A percentile compares a stretch with the other conserved stretches of the same genome.
These are phyloP conservation scores for Bullera alba DNA, from an alignment of 768 basidiomycete genomes.

Conservation along the genomic window DNA sequence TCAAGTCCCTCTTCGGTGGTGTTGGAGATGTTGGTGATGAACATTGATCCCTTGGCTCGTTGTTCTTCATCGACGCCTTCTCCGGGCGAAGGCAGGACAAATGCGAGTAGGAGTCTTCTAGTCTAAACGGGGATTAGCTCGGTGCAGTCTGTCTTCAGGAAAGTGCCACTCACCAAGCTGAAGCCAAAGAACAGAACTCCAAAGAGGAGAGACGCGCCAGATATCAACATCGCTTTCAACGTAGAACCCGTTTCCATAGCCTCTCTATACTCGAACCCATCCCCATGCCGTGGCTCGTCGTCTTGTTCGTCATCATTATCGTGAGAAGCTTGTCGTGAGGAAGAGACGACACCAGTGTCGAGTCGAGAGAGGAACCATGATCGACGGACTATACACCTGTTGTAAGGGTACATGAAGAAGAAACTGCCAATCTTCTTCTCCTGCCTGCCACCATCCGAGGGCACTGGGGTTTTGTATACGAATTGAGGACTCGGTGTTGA, in stretches of 20 bases:
- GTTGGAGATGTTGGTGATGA: constrained; percentile 64
- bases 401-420: constrained; percentile 51
- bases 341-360: not conserved
- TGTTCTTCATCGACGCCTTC: constrained; percentile 36
- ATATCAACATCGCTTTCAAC: constrained; percentile 9
- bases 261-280: constrained; percentile 70
- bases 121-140: constrained; percentile 1
- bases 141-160: not conserved
- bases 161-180: constrained; percentile 4
- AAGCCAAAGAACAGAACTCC: constrained; percentile 26
- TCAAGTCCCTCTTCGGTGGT: constrained; percentile 51
- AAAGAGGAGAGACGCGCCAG: constrained; percentile 12
- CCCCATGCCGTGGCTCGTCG: constrained; percentile 54
- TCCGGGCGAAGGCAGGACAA: constrained; percentile 23
- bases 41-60: constrained; percentile 51
- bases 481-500: constrained; percentile 23
- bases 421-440: constrained; percentile 42
- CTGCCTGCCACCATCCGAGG: constrained; percentile 21
- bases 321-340: constrained; percentile 16
- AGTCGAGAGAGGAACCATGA: constrained; percentile 54
- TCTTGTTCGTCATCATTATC: constrained; percentile 1
- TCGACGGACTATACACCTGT: constrained; percentile 55
- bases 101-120: constrained; percentile 2
- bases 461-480: constrained; percentile 4
- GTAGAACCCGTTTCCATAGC: constrained; percentile 46